Percentiles rank a stretch among this genome's conserved stretches.
phyloP scores from a whole-genome alignment of 2,329 filamentous ascomycete species.

The Sporothrix brasiliensis region DNA sequence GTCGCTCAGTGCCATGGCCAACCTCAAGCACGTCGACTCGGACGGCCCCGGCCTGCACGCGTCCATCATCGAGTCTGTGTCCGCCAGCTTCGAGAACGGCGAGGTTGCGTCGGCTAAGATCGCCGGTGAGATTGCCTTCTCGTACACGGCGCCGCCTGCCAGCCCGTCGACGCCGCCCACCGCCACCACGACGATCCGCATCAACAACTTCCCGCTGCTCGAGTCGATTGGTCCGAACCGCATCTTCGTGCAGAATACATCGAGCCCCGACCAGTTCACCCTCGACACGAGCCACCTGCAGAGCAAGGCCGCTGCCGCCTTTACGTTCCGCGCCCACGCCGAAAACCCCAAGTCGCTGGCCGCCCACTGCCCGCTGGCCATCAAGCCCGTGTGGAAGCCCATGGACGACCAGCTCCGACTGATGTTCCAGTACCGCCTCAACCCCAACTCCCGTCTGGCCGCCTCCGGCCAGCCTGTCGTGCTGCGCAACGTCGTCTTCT shows the following conservation, averaged over 20 bases:
- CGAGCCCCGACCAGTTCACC: slow-evolving; percentile 73
- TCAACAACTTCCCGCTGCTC: slow-evolving; percentile 85
- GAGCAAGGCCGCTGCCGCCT: slow-evolving; percentile 74
- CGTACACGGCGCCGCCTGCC: slow-evolving; percentile 60
- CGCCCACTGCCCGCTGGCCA: slow-evolving; percentile 69
- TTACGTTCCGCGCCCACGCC: slow-evolving; percentile 87
- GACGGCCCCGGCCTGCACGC: slow-evolving; percentile 78
- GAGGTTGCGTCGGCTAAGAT: slow-evolving; percentile 71
- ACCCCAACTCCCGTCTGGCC: slow-evolving; percentile 54
- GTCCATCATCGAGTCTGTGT: slow-evolving; percentile 91
- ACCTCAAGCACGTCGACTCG: slow-evolving; percentile 81
- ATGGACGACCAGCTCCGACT: slow-evolving; percentile 84
- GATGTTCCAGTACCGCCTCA: slow-evolving; percentile 80
- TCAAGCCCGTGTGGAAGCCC: slow-evolving; percentile 79
- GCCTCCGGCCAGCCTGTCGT: slow-evolving; percentile 43
- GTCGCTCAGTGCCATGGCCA: slow-evolving; percentile 69
- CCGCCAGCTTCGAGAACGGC: slow-evolving; percentile 77
- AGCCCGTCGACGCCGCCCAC: slow-evolving; percentile 41
- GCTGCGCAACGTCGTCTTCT: slow-evolving; percentile 72
- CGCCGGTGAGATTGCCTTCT: slow-evolving; percentile 85
- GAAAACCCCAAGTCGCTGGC: slow-evolving; percentile 55
- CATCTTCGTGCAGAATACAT: slow-evolving; percentile 76
- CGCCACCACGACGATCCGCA: slow-evolving; percentile 69
- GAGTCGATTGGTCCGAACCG: slow-evolving; percentile 94
- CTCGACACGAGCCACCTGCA: slow-evolving; percentile 72